Evolutionary conservation across 2,329 filamentous ascomycete species (phyloP), one percentile per base, ranked within the genome.

Genomic region (Botrytis cinerea): DNA sequence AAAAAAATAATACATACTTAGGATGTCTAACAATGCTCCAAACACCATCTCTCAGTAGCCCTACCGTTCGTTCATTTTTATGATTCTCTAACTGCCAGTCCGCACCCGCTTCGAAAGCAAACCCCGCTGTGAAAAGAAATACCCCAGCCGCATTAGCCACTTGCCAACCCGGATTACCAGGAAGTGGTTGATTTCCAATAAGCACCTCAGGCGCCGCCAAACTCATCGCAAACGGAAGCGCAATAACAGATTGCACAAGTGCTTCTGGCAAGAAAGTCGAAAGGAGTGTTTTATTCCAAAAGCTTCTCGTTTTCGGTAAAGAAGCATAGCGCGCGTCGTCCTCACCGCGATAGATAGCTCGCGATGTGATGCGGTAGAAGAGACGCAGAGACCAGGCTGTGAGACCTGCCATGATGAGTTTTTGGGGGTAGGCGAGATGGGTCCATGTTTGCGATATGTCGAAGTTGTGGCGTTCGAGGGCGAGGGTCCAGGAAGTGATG

Each of bases 21-120:
- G 74, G 74, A 73, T 75, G 74, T 60, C 74, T 51, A 22, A 75
- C 74, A 51, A 74, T 73, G 40, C 74, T 75, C 74, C 74, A 75
- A 4, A 75, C 40, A 35, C 74, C 74, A 22, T 74, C 73, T 18
- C 43, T 72, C 28, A 74, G 40, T 16, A 75, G 45, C 0, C 51
- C 67, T 5, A 25, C n/a, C 14, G 45, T 72, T 16, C 48, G 22
- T 10, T 61, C 28, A 35, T 73, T 35, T 32, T 69, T 69, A 38
- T 74, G 70, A 35, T 20, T 48, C 40, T 71, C 70, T 51, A 75
- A 68, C 40, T 74, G 74, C 22, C 25, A 62, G 66, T 75, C 74
- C 20, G 73, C 74, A n/a, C 73, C 60, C 18, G 62, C 74, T n/a
- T 75, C 74, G 66, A 75, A 71, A 10, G 38, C 73, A 67, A 73